A percentile compares a stretch with the other conserved stretches of the same genome.
Evolutionary conservation across 202 grass and related monocot genomes (phyloP).

Genomic region (Bolboschoenoplectus hybrid): DNA sequence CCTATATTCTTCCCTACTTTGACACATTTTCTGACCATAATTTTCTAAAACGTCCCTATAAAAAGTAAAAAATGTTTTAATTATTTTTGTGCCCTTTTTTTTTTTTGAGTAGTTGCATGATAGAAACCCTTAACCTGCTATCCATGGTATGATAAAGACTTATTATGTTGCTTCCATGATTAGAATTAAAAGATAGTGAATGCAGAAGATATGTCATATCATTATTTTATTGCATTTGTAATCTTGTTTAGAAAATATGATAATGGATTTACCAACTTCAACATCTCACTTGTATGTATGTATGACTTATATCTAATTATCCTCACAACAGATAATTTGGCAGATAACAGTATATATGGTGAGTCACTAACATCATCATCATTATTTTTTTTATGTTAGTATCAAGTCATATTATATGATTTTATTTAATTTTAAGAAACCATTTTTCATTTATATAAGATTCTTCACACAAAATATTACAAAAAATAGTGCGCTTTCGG

Average conservation of each 20-base stretch:
- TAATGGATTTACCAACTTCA: background rate
- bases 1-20: conserved; percentile 3
- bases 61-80: background rate
- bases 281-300: background rate
- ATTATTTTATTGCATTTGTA: too few species aligned
- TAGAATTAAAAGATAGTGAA: background rate
- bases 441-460: too few species aligned
- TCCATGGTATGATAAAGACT: background rate
- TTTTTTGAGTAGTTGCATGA: conserved; percentile 28
- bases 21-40: conserved; percentile 15
- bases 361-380: background rate
- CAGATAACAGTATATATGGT: too few species aligned
- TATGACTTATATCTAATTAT: background rate
- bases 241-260: background rate
- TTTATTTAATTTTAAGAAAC: background rate
- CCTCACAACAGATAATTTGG: too few species aligned
- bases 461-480: too few species aligned
- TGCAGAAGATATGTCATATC: background rate
- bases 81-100: background rate
- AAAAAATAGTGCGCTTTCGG: too few species aligned
- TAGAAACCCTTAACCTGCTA: background rate
- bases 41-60: background rate
- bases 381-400: background rate
- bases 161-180: background rate
- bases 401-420: background rate